Evolutionary conservation across 106 monocot species (phyloP), one percentile per base, ranked within the genome.

Genomic region (Gastrodia elata): DNA sequence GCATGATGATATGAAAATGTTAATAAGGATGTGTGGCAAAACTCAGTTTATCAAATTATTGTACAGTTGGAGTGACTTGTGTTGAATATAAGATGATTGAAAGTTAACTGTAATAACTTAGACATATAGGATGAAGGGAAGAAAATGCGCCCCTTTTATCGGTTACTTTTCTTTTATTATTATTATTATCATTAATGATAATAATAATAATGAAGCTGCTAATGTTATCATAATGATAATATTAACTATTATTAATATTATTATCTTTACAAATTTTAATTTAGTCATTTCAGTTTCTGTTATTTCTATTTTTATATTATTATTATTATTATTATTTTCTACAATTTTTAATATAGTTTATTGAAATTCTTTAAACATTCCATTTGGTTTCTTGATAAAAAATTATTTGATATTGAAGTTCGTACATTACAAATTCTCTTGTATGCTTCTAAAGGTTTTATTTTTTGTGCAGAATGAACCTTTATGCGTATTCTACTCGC

Each of bases 401-500:
- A 14, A 48, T 18, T 48, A 16, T 3, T 16, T 48, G 11, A n/a
- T 20, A 42, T 52, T 22, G 22, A 52, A 52, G 6, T n/a, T 22
- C 52, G 22, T 52, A 24, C 52, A n/a, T 52, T 22, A 52, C 7
- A 9, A 52, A 22, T 52, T 52, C n/a, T 52, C 52, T n/a, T 18
- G 4, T n/a, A 4, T 7, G 4, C 2, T 48, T 48, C n/a, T 14
- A 48, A 13, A 48, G 16, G 1, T 48, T 20, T 18, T 4, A 48
- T 33, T 39, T 65, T 44, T 73, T 26, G 7, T 30, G 39, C 82
- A 89, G 89, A 84, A 84, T 15, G 84, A 89, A 71, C 76, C 78
- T 30, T 55, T 84, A 38, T 89, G 89, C 55, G 70, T 79, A 44
- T 89, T 86, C 71, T 89, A 89, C 41, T 83, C 86, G 20, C 86